A percentile compares a stretch with the other conserved stretches of the same genome.
These are phyloP conservation scores for Diaporthe amygdali DNA, from an alignment of 2,329 filamentous ascomycete species.

Conservation along the genomic window DNA sequence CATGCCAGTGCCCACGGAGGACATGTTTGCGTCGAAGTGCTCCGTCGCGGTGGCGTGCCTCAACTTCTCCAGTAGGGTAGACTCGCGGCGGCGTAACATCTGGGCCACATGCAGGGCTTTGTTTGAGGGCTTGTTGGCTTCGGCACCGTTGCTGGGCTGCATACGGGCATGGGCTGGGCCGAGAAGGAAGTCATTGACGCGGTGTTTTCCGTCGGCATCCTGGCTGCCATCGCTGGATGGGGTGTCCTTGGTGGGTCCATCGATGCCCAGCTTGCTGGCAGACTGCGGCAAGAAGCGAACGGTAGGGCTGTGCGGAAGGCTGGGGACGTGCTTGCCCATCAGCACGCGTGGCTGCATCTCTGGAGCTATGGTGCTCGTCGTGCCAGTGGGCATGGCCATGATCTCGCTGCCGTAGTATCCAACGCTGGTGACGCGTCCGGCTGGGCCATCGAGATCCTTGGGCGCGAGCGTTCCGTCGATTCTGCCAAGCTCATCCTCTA, in stretches of 20 bases:
- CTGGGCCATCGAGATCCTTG: slow-evolving; percentile 9
- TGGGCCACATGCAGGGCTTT: too few species aligned
- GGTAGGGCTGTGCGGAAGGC: slow-evolving; percentile 12
- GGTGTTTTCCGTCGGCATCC: neutral
- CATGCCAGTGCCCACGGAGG: neutral
- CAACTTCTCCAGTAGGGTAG: neutral
- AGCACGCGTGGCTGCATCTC: neutral
- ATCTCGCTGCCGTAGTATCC: slow-evolving; percentile 20
- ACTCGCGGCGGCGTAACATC: neutral
- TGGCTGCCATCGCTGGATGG: slow-evolving; percentile 10
- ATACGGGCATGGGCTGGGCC: neutral
- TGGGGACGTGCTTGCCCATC: neutral
- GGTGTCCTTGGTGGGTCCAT: neutral
- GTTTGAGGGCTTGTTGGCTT: neutral
- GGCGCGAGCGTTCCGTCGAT: slow-evolving; percentile 19
- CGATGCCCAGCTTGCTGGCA: slow-evolving; percentile 13
- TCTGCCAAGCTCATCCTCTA: slow-evolving; percentile 23
- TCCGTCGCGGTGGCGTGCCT: neutral
- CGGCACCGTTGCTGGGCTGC: too few species aligned
- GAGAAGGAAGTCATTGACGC: slow-evolving; percentile 14
- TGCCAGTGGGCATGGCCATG: neutral
- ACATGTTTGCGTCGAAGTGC: neutral
- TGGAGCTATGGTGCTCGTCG: neutral
- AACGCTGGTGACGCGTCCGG: slow-evolving; percentile 1
- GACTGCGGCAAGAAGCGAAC: neutral